phyloP scores from a whole-genome alignment of 2,329 filamentous ascomycete species.

The Cordyceps cicadae region DNA sequence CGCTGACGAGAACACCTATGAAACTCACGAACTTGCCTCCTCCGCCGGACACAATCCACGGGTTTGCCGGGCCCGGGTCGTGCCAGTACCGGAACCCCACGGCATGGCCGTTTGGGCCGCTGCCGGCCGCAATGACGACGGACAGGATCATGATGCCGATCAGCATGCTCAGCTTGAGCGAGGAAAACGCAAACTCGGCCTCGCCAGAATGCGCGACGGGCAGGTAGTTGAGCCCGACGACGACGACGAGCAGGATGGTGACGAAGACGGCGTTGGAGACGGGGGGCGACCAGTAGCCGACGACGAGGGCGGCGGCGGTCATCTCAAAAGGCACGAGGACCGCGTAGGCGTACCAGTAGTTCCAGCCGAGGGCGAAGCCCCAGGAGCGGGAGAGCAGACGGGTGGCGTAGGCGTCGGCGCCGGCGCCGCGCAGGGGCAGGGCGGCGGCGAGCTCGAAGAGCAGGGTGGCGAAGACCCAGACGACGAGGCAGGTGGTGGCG shows the following conservation, averaged over 20 bases:
- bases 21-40: background rate
- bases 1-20: background rate
- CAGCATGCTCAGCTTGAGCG: background rate
- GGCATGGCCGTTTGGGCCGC: background rate
- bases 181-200: background rate
- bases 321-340: background rate
- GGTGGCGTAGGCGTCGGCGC: background rate
- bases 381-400: background rate
- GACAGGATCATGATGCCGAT: background rate
- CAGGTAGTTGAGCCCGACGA: background rate
- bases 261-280: background rate
- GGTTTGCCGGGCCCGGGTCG: background rate
- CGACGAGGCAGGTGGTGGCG: background rate
- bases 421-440: background rate
- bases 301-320: background rate
- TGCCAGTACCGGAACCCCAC: slow-evolving; percentile 2
- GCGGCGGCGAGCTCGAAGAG: background rate
- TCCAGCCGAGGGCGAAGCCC: slow-evolving; percentile 5
- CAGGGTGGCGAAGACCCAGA: background rate
- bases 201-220: slow-evolving; percentile 4
- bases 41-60: background rate
- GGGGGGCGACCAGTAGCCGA: background rate
- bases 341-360: slow-evolving; percentile 6
- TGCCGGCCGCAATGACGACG: background rate
- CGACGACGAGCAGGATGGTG: background rate